Conservation (phyloP, 495 filamentous ascomycete species). For the Filosporella fistucella region DNA sequence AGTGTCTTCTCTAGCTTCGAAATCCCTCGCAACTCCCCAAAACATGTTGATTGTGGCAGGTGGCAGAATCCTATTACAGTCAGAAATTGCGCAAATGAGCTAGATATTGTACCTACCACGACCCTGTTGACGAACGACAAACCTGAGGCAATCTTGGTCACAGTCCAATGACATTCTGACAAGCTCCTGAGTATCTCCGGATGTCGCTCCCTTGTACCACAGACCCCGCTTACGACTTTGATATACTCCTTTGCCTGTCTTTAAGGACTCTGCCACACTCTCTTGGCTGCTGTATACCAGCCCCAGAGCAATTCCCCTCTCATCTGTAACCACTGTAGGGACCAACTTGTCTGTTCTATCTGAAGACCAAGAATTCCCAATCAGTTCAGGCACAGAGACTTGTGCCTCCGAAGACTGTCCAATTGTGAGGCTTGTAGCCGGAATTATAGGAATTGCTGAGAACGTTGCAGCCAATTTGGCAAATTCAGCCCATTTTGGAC, state of each 20-base stretch:
- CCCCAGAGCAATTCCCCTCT: constrained; percentile 78
- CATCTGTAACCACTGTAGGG: constrained; percentile 85
- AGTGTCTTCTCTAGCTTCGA: constrained; percentile 83
- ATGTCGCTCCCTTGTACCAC: constrained; percentile 95
- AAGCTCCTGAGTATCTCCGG: constrained; percentile 88
- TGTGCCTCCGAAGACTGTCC: constrained; percentile 46
- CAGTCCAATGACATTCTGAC: constrained; percentile 83
- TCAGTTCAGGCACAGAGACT: constrained; percentile 62
- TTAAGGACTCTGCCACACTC: constrained; percentile 80
- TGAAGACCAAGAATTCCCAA: constrained; percentile 66
- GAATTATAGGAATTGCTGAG: constrained; percentile 73
- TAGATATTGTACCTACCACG: constrained; percentile 39
- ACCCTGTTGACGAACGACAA: constrained; percentile 84
- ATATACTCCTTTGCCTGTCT: constrained; percentile 88
- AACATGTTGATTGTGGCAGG: constrained; percentile 85
- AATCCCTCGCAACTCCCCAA: constrained; percentile 77
- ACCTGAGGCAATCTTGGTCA: constrained; percentile 87
- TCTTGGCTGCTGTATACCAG: constrained; percentile 91
- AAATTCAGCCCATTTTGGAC: constrained; percentile 39
- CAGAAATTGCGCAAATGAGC: constrained; percentile 22
- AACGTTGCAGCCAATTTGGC: constrained; percentile 47
- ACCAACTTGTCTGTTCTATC: constrained; percentile 82
- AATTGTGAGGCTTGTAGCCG: constrained; percentile 62
- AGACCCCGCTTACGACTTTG: constrained; percentile 90
- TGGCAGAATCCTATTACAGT: constrained; percentile 78